phyloP scores from a whole-genome alignment of 2,329 filamentous ascomycete genomes.

The Cladophialophora carrionii region DNA sequence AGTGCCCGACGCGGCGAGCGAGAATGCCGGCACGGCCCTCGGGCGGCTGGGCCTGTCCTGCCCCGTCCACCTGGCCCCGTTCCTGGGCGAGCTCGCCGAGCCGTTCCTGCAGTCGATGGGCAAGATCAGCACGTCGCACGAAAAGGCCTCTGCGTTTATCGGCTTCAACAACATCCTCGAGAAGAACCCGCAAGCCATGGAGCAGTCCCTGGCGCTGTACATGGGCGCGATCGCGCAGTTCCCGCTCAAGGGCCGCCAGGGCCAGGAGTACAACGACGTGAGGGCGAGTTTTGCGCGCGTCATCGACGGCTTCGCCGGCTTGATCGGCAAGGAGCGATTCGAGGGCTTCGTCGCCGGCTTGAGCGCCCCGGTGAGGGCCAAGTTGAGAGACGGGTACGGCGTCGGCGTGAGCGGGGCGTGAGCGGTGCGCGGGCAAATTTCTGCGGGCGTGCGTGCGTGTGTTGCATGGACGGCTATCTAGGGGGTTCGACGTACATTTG shows the following conservation, averaged over 20 bases:
- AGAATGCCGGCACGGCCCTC: slow-evolving; percentile 92
- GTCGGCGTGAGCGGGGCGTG: slow-evolving; percentile 25
- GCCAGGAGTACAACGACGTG: slow-evolving; percentile 64
- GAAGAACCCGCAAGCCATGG: slow-evolving; percentile 88
- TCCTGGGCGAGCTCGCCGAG: slow-evolving; percentile 76
- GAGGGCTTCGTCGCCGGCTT: slow-evolving; percentile 27
- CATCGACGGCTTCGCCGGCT: slow-evolving; percentile 52
- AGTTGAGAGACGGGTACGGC: slow-evolving; percentile 33
- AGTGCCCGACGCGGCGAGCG: slow-evolving; percentile 82
- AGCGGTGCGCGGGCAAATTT: neutral
- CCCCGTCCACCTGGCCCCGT: slow-evolving; percentile 73
- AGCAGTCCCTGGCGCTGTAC: slow-evolving; percentile 78
- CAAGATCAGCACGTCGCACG: slow-evolving; percentile 83
- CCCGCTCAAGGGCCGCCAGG: slow-evolving; percentile 62
- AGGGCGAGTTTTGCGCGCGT: slow-evolving; percentile 71
- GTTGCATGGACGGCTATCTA: no score
- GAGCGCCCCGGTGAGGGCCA: slow-evolving; percentile 27
- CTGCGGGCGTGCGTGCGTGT: no score
- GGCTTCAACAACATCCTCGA: slow-evolving; percentile 85
- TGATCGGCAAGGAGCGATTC: slow-evolving; percentile 44
- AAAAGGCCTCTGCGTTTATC: slow-evolving; percentile 91
- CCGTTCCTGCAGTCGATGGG: slow-evolving; percentile 81
- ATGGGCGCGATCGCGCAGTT: slow-evolving; percentile 81
- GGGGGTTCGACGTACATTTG: no score
- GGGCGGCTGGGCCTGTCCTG: slow-evolving; percentile 83